Base-by-base conservation (phyloP, 371 early-diverging fungal genomes). In the Mortierella sp. region DNA sequence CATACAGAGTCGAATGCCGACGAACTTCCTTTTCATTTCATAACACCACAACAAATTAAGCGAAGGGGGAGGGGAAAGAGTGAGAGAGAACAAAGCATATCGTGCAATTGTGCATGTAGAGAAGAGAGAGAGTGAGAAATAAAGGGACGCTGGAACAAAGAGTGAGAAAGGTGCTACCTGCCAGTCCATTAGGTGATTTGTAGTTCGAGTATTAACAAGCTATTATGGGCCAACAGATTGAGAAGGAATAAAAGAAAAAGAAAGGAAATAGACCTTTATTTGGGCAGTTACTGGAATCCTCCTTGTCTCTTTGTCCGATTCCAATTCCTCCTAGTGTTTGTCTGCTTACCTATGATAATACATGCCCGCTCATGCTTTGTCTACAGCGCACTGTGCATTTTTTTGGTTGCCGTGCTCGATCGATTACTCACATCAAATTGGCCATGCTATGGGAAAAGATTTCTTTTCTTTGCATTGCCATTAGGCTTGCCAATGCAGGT, bases 151-250 rank as follows among this genome's bases (percentile, higher is more conserved):
- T 26, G n/a, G 55, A 55, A 8, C 2, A 55, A 10, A 59, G 0
- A 28, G 28, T 28, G 57, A 59, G 28, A 61, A 6, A 31, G 8
- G 6, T 34, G 31, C 34, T 37, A 64, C 67, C 67, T 64, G 67
- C 67, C 40, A 37, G 67, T 21, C 67, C 67, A 64, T 37, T 64
- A 37, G 67, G 37, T 9, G 67, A 64, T 64, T 21, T 64, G 24
- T 37, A 21, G 34, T 37, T 64, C 67, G 61, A 59, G 61, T 16
- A 34, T 34, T 26, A 55, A n/a, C 28, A 61, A 59, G 14, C 21
- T 16, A 3, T 0, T 37, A 21, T 21, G 19, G 8, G 24, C 21
- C 21, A 37, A 61, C 64, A 61, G 61, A 59, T 59, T 28, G 31
- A 31, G 2, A 28, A 26, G 13, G 54, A 53, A 53, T 53, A 53